Conservation (phyloP, 768 basidiomycete species). For the Lactarius tabidus region DNA sequence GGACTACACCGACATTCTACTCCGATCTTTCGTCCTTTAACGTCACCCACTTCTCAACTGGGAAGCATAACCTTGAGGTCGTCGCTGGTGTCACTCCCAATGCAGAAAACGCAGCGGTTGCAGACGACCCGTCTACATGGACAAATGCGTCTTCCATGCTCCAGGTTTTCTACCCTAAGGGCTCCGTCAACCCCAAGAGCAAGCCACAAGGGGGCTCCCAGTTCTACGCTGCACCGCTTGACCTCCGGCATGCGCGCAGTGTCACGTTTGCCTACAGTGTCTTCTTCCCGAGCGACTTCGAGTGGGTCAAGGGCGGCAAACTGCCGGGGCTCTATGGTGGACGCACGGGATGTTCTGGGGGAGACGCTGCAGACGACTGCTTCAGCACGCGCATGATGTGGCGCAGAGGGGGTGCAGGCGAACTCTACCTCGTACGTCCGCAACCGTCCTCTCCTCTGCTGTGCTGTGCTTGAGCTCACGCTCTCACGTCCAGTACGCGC, state of each 20-base stretch:
- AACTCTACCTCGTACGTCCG: constrained; percentile 59
- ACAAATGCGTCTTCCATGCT: constrained; percentile 42
- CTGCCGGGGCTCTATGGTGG: constrained; percentile 79
- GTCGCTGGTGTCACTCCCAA: constrained; percentile 17
- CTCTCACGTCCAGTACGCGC: constrained; percentile 54
- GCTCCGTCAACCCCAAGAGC: constrained; percentile 61
- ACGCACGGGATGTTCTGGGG: constrained; percentile 64
- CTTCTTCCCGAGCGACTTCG: constrained; percentile 70
- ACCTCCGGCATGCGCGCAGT: constrained; percentile 44
- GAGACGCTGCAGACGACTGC: constrained; percentile 64
- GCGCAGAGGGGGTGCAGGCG: constrained; percentile 62
- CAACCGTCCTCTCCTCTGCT: not conserved
- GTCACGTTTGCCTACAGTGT: constrained; percentile 66
- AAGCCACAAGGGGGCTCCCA: constrained; percentile 65
- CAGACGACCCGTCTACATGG: constrained; percentile 25
- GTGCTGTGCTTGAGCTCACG: not conserved
- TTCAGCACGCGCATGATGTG: constrained; percentile 89
- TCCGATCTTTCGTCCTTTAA: constrained; percentile 19
- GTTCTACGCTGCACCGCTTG: constrained; percentile 53
- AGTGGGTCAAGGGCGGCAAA: constrained; percentile 81
- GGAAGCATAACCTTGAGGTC: constrained; percentile 18
- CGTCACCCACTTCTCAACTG: constrained; percentile 20
- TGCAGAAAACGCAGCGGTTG: not conserved
- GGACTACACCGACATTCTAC: constrained; percentile 13
- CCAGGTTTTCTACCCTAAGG: constrained; percentile 62